These are phyloP conservation scores for Solanum lycopersicoides DNA, from an alignment of 257 asterid species.

Conservation along the genomic window DNA sequence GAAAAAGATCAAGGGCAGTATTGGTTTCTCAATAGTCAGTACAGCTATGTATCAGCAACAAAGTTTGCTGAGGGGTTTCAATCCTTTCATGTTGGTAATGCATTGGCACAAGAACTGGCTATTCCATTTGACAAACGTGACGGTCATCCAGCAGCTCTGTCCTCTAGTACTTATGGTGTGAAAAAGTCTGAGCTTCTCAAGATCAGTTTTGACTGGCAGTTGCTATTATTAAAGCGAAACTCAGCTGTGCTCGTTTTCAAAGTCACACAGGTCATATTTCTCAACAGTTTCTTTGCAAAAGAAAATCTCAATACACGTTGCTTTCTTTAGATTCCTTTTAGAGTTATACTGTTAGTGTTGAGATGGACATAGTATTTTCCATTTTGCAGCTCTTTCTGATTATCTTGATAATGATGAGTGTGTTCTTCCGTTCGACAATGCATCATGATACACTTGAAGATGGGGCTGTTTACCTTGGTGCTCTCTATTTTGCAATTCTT, in stretches of 20 bases:
- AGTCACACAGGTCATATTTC: constrained; percentile 39
- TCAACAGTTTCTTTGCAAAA: background rate
- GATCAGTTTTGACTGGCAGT: constrained; percentile 55
- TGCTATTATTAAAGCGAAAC: constrained; percentile 55
- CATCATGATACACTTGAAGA: constrained; percentile 48
- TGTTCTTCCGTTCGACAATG: constrained; percentile 75
- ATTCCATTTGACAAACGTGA: constrained; percentile 34
- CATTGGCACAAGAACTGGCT: constrained; percentile 34
- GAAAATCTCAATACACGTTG: background rate
- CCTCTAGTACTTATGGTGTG: constrained; percentile 39
- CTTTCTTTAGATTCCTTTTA: background rate
- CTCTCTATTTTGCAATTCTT: constrained; percentile 64
- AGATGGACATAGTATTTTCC: background rate
- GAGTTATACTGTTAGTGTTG: background rate
- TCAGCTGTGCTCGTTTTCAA: constrained; percentile 56
- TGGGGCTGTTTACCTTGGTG: constrained; percentile 80
- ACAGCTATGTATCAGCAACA: constrained; percentile 33
- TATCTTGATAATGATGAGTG: constrained; percentile 64
- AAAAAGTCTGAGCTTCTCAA: constrained; percentile 36
- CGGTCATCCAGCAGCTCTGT: constrained; percentile 55
- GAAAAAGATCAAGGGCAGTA: constrained; percentile 72
- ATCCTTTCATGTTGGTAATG: constrained; percentile 42
- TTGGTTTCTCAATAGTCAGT: constrained; percentile 43
- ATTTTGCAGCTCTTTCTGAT: constrained; percentile 54
- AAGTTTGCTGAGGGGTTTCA: constrained; percentile 55